A percentile compares a stretch with the other conserved stretches of the same genome.
Conservation (phyloP, 2,329 filamentous ascomycete species). For the Penicillium italicum region DNA sequence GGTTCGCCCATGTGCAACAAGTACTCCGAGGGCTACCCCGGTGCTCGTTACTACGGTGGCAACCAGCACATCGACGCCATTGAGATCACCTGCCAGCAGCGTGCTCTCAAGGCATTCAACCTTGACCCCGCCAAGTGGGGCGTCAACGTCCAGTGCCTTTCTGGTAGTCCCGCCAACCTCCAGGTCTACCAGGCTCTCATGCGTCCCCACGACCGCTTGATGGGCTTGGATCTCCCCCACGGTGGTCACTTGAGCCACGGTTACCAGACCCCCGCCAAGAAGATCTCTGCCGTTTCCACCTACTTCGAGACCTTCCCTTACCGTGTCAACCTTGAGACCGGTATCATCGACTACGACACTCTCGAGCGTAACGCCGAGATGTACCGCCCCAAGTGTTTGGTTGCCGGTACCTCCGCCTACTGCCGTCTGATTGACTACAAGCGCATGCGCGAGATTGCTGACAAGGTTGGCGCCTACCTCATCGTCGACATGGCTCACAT, state of each 20-base stretch:
- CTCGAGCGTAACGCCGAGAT: slow-evolving; percentile 81
- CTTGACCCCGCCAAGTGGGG: slow-evolving; percentile 88
- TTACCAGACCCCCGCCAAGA: slow-evolving; percentile 89
- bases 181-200: slow-evolving; percentile 97
- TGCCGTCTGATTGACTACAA: slow-evolving; percentile 94
- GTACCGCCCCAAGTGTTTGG: slow-evolving; percentile 92
- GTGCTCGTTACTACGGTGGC: slow-evolving; percentile 97
- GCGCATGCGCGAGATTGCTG: slow-evolving; percentile 82
- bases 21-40: slow-evolving; percentile 98
- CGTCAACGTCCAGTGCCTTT: slow-evolving; percentile 95
- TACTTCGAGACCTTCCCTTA: slow-evolving; percentile 99
- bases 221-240: slow-evolving; percentile 95
- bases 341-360: slow-evolving; percentile 90
- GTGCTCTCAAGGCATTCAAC: slow-evolving; percentile 88
- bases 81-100: slow-evolving; percentile 89
- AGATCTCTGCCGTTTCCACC: slow-evolving; percentile 97
- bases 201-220: slow-evolving; percentile 87
- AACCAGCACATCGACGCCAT: slow-evolving; percentile 99
- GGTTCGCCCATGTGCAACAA: slow-evolving; percentile 97
- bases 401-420: slow-evolving; percentile 93
- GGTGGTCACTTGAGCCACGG: slow-evolving; percentile 95
- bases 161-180: slow-evolving; percentile 90
- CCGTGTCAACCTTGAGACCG: slow-evolving; percentile 82
- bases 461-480: slow-evolving; percentile 89
- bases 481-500: slow-evolving; percentile 97